phyloP scores from a whole-genome alignment of 2,329 filamentous ascomycete genomes.

The Penicillium sp. region DNA sequence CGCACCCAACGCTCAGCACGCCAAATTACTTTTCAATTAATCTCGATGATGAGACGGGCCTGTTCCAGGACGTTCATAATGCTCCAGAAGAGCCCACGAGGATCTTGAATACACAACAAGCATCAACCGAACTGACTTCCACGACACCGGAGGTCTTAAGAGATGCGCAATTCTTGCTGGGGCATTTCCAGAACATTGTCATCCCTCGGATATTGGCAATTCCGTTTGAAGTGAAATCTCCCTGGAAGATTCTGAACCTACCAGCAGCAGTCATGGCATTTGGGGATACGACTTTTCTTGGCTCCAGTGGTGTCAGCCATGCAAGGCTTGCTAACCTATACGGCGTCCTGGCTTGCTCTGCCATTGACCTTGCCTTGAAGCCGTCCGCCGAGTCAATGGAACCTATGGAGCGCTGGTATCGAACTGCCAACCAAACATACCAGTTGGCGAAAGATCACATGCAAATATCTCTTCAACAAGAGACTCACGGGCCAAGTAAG shows the following conservation, averaged over 20 bases:
- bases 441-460: constrained; percentile 32
- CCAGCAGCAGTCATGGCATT: constrained; percentile 31
- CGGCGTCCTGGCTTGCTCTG: constrained; percentile 29
- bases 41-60: constrained; percentile 6
- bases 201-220: constrained; percentile 33
- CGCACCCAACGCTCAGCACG: constrained; percentile 14
- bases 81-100: background rate
- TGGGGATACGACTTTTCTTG: constrained; percentile 31
- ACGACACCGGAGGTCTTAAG: constrained; percentile 12
- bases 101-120: constrained; percentile 10
- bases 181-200: constrained; percentile 33
- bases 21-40: constrained; percentile 15
- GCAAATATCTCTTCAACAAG: constrained; percentile 30
- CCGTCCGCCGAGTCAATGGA: constrained; percentile 7
- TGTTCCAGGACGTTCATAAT: constrained; percentile 2
- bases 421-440: constrained; percentile 25
- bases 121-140: constrained; percentile 8
- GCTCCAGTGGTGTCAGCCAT: constrained; percentile 27
- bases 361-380: constrained; percentile 24
- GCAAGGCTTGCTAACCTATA: constrained; percentile 33
- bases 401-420: constrained; percentile 25
- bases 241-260: constrained; percentile 35
- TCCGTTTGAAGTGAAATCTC: constrained; percentile 31
- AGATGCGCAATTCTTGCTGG: constrained; percentile 27
- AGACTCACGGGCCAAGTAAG: constrained; percentile 28